Base-by-base conservation (phyloP, 2,329 filamentous ascomycete genomes). In the Ceratocystis harringtonii region DNA sequence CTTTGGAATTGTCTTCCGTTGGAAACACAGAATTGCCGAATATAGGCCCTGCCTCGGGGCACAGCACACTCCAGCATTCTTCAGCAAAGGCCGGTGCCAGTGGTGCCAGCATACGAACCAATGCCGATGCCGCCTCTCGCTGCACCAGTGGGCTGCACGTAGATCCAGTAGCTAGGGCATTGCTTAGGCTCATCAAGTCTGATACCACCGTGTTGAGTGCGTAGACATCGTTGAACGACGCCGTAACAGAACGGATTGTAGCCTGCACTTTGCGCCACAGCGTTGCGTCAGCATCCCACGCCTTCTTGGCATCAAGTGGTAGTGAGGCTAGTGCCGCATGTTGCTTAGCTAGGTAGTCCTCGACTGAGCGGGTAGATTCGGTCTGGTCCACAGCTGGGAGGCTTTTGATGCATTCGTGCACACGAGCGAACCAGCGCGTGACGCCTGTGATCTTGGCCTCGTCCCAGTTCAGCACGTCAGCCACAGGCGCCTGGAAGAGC, bases 381-480 rank as follows among this genome's bases (percentile, higher is more conserved):
- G 12, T 17, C 17, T 25, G n/a, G 52, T 17, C 52, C 22, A 28
- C 52, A 17, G 52, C 22, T 3, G 52, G 52, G 7, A 57, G 52
- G 2, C 22, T 5, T 5, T 22, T 57, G 52, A 57, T 57, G 25
- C 30, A 75, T 57, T 85, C 83, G 73, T 85, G 77, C 17, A 95
- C 72, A 22, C 88, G 81, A 2, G 80, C 78, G 17, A 95, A 80
- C 91, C 91, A 96, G 63, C 91, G 83, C 62, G 88, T 87, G 19
- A 95, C 82, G 1, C 91, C 91, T 0, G 85, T 78, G 62, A 96
- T 92, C 73, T 91, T 92, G 50, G 81, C 78, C 71, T 90, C 89
- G 64, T 95, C 90, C 90, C 91, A 96, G 73, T 94, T 89, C 1
- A 96, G 80, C 1, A 94, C 83, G 66, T 95, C 90, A 52, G 80